Conservation (phyloP, 805 yeast genomes). For the Zygotorulaspora florentina region DNA sequence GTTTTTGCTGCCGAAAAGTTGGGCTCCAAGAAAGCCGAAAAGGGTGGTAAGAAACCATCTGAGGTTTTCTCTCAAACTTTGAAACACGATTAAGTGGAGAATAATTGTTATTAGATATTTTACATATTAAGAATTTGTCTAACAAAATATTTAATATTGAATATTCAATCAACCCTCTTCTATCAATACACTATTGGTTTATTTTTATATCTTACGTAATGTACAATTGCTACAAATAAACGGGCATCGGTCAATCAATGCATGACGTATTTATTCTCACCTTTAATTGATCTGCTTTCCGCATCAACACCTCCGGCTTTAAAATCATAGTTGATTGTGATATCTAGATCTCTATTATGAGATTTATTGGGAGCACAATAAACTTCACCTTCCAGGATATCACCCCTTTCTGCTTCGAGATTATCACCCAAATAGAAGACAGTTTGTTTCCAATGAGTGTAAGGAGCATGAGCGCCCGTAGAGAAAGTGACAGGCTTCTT, state of each 20-base stretch:
- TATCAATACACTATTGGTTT: neutral
- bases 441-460: constrained; percentile 99
- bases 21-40: constrained; percentile 75
- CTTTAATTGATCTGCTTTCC: constrained; percentile 51
- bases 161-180: neutral
- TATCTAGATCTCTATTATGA: constrained; percentile 89
- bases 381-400: constrained; percentile 63
- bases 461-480: constrained; percentile 90
- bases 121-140: neutral
- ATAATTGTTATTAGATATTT: constrained; percentile 1
- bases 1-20: constrained; percentile 88
- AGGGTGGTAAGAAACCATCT: constrained; percentile 63
- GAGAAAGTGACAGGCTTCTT: constrained; percentile 67
- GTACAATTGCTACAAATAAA: constrained; percentile 3
- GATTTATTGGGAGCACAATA: constrained; percentile 68
- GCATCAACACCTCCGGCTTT: constrained; percentile 41
- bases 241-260: constrained; percentile 40
- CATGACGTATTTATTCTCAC: constrained; percentile 65
- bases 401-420: constrained; percentile 71
- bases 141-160: neutral
- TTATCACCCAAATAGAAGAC: constrained; percentile 87
- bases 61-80: constrained; percentile 65
- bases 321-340: constrained; percentile 58
- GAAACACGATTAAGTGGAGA: constrained; percentile 49
- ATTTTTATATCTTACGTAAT: neutral